Evolutionary conservation across 345 rosid species (phyloP).

Genomic region (Cochlearia excelsa): DNA sequence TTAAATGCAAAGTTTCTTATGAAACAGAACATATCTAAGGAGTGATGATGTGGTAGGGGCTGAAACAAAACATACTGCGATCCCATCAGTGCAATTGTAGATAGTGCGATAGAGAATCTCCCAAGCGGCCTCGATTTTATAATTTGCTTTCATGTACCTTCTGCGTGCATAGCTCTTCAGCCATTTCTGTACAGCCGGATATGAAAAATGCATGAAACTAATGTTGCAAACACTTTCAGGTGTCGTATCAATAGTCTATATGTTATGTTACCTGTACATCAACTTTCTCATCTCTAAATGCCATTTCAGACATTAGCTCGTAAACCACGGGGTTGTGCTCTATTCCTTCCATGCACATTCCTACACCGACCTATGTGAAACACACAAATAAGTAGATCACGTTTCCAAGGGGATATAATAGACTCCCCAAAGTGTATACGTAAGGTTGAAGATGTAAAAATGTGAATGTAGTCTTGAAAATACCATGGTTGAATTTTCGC

Average conservation of each 20-base stretch:
- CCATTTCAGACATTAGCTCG: slow-evolving; percentile 94
- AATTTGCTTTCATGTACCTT: slow-evolving; percentile 75
- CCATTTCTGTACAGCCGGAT: slow-evolving; percentile 58
- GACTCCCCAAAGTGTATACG: neutral
- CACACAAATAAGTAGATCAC: slow-evolving; percentile 9
- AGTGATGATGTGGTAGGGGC: slow-evolving; percentile 13
- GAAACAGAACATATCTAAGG: neutral
- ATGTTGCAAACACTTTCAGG: slow-evolving; percentile 3
- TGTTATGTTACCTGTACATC: slow-evolving; percentile 50
- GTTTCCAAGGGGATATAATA: neutral
- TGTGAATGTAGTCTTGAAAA: slow-evolving; percentile 7
- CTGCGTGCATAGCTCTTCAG: slow-evolving; percentile 67
- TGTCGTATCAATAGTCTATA: neutral
- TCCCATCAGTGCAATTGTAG: slow-evolving; percentile 81
- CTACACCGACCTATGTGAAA: slow-evolving; percentile 75
- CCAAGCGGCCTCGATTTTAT: slow-evolving; percentile 68
- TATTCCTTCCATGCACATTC: slow-evolving; percentile 97
- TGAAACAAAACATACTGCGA: slow-evolving; percentile 55
- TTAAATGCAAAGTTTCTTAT: neutral
- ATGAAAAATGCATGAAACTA: slow-evolving; percentile 8
- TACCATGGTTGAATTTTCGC: slow-evolving; percentile 93
- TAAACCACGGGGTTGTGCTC: slow-evolving; percentile 94
- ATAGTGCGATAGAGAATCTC: slow-evolving; percentile 70
- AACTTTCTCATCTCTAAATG: slow-evolving; percentile 73
- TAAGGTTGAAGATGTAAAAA: slow-evolving; percentile 6